phyloP scores from a whole-genome alignment of 2,329 filamentous ascomycete genomes.

The Penicillium sp. region DNA sequence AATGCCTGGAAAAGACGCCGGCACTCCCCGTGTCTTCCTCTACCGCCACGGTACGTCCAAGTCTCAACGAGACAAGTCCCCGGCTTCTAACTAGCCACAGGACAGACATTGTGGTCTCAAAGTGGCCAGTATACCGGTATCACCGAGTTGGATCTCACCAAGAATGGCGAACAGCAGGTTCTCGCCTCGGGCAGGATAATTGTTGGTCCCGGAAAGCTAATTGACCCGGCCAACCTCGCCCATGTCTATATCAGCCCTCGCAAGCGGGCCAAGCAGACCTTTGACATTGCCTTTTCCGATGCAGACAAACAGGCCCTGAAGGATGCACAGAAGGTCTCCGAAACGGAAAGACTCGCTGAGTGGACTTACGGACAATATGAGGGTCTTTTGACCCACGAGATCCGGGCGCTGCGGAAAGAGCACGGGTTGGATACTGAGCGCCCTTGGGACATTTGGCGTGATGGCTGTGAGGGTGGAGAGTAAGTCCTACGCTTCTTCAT shows the following conservation, averaged over 20 bases:
- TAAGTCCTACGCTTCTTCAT: conserved; percentile 31
- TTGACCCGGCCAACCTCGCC: conserved; percentile 55
- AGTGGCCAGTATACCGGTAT: conserved; percentile 52
- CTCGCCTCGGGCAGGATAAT: conserved; percentile 48
- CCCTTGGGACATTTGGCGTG: conserved; percentile 62
- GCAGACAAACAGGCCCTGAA: conserved; percentile 27
- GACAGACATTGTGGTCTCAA: conserved; percentile 54
- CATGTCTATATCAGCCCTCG: conserved; percentile 58
- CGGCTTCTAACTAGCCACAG: conserved; percentile 10
- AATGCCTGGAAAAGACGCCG: conserved; percentile 45
- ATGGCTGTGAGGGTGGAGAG: conserved; percentile 63
- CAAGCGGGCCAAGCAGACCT: conserved; percentile 54
- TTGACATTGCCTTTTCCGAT: conserved; percentile 49
- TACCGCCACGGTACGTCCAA: conserved; percentile 40
- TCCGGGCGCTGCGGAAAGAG: conserved; percentile 50
- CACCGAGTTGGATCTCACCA: conserved; percentile 50
- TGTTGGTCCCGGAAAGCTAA: conserved; percentile 55
- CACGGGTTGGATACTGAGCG: conserved; percentile 54
- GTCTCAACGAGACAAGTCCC: background rate
- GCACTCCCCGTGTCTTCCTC: conserved; percentile 45
- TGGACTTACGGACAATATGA: conserved; percentile 70
- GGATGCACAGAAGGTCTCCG: conserved; percentile 42
- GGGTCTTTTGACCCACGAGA: conserved; percentile 58
- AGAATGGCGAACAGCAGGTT: conserved; percentile 51
- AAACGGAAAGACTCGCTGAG: conserved; percentile 59